Evolutionary conservation across 116 monocot species (phyloP), one percentile per base, ranked within the genome.

Genomic region (Posidonia oceanica): DNA sequence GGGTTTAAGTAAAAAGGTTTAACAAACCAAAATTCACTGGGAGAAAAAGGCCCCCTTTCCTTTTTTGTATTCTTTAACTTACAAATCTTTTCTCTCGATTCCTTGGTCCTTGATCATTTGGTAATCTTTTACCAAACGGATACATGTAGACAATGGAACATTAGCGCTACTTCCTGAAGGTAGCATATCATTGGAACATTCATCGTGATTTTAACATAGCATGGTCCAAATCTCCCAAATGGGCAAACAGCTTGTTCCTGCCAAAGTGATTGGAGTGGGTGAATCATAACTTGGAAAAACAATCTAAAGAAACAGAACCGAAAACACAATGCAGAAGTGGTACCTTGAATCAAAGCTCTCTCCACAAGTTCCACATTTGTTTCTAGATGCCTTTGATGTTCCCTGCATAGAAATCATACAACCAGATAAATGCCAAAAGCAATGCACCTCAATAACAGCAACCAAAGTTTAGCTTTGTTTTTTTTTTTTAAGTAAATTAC

Each of bases 241-340:
- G 89, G n/a, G 75, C 70, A 79, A 89, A 89, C 70, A 89, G 69
- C 70, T 89, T 89, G 52, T 89, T 89, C 74, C 89, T 89, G 82
- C 14, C 57, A 80, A 60, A 73, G 36, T 5, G 5, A 55, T 58
- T 21, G 58, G 21, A 21, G 21, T 18, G 58, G 5, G 3, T 58
- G 17, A 18, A 58, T n/a, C n/a, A 58, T n/a, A 58, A 20, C n/a
- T 58, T 58, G 58, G 5, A 20, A 20, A 3, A 17, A 58, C 5
- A 54, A 58, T 3, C 21, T 48, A 21, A 58, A 58, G 14, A 58
- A 14, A 68, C 15, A 39, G 12, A 66, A 29, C 52, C 29, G 1
- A 29, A 29, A 29, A 29, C 29, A 29, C 29, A 29, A 29, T 29
- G 29, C 29, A 29, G 67, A 12, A 7, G 11, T 2, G 14, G 14